Base-by-base conservation (phyloP, 2,329 filamentous ascomycete species). In the Botrytis fabae region DNA sequence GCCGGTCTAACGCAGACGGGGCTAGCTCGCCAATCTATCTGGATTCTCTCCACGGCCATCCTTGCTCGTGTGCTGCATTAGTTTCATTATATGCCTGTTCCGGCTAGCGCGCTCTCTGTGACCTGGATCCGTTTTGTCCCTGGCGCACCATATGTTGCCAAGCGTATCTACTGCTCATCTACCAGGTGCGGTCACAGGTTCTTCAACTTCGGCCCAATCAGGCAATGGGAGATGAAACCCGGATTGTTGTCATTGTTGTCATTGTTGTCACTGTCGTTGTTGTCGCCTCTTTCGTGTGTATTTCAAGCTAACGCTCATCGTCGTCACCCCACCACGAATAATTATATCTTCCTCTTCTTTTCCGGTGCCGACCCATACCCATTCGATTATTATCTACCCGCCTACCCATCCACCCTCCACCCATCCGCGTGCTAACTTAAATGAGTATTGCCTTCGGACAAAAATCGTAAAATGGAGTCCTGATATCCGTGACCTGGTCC, bases 401-500 rank as follows among this genome's bases (percentile, higher is more conserved):
- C 4, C 35, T 38, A 38, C 35, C 35, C 35, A 38, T 38, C 35
- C 7, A 38, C 35, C 35, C 8, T 38, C 35, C 4, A 38, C 35
- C 35, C 35, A 38, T 38, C 35, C 14, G 6, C 4, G 57, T 14
- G 38, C n/a, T 28, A 57, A 57, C 9, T 12, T 14, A 38, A 22
- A 1, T 14, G 14, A 22, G 57, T 38, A 61, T 61, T 61, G 59
- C 48, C 48, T 32, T 61, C 59, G 22, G 32, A 61, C 7, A 4
- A 61, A 61, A 38, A 61, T 25, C 22, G 20, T 14, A 14, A 61
- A 61, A 61, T 61, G 59, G 35, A 61, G 59, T 61, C 22, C 25
- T 61, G 35, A 61, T 25, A 25, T 61, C 59, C 59, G 32, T 61
- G 59, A 40, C 59, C 59, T 40, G 59, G 59, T 32, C 59, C n/a